Conservation (phyloP, 164 flowering plant species). For the Dillenia suffruticosa region DNA sequence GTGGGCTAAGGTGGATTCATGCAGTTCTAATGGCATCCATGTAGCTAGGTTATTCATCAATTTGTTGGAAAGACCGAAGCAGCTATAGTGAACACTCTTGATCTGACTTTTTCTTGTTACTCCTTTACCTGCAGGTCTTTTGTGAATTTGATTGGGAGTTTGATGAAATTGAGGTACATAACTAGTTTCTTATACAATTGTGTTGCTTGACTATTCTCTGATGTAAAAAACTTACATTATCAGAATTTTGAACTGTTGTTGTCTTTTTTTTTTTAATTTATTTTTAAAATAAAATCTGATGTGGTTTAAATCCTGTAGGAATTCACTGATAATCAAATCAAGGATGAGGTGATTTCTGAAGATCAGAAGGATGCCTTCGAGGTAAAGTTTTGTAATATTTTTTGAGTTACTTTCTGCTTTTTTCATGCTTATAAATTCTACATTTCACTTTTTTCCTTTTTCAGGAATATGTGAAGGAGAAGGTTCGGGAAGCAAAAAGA, state of each 20-base stretch:
- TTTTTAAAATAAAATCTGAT: too few species aligned
- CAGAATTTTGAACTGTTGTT: too few species aligned
- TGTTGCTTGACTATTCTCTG: neutral
- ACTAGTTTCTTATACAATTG: neutral
- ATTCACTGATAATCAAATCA: conserved; percentile 56
- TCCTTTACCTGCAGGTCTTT: conserved; percentile 49
- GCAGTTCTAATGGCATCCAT: too few species aligned
- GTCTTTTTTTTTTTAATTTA: too few species aligned
- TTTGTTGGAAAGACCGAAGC: too few species aligned
- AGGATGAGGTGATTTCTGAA: conserved; percentile 56
- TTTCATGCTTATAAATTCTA: neutral
- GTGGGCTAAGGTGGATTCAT: too few species aligned
- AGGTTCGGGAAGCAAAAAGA: conserved; percentile 78
- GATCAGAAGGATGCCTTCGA: conserved; percentile 82
- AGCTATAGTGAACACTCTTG: too few species aligned
- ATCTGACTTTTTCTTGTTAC: too few species aligned
- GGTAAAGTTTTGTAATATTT: conserved; percentile 30
- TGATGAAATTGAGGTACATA: conserved; percentile 74
- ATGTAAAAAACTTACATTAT: neutral
- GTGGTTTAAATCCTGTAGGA: conserved; percentile 39
- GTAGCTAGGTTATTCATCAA: too few species aligned
- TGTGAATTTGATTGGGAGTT: conserved; percentile 92
- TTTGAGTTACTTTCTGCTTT: neutral
- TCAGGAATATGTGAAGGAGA: conserved; percentile 77
- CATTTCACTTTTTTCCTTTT: neutral